Conservation (phyloP, 2,329 filamentous ascomycete species). For the Fusarium liriodendri region DNA sequence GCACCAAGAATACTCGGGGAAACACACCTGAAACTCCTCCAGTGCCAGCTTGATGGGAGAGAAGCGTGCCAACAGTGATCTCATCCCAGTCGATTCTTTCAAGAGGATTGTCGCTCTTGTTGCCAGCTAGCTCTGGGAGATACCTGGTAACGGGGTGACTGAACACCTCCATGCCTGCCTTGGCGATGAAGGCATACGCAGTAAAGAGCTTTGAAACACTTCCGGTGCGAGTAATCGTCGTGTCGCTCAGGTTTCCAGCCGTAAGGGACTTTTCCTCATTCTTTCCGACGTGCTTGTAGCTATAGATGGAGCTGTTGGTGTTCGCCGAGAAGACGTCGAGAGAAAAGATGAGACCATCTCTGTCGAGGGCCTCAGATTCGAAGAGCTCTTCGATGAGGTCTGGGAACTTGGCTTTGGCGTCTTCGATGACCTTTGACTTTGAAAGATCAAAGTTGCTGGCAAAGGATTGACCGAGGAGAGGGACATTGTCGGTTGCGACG, state of each 20-base stretch:
- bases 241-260: slow-evolving; percentile 21
- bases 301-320: slow-evolving; percentile 41
- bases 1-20: no score
- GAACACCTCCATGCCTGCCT: slow-evolving; percentile 30
- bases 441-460: slow-evolving; percentile 34
- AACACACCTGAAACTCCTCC: slow-evolving; percentile 14
- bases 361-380: slow-evolving; percentile 4
- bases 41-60: slow-evolving; percentile 33
- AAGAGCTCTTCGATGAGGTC: slow-evolving; percentile 20
- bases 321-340: slow-evolving; percentile 43
- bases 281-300: slow-evolving; percentile 34
- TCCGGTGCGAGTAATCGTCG: slow-evolving; percentile 19
- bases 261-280: slow-evolving; percentile 28
- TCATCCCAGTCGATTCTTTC: slow-evolving; percentile 31
- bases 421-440: slow-evolving; percentile 1
- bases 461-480: slow-evolving; percentile 39
- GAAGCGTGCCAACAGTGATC: slow-evolving; percentile 31
- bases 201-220: slow-evolving; percentile 36
- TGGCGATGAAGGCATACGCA: slow-evolving; percentile 23
- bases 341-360: slow-evolving; percentile 30
- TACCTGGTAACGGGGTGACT: slow-evolving; percentile 30
- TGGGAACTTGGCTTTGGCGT: slow-evolving; percentile 27
- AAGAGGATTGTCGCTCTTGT: background rate
- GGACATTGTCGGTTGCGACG: slow-evolving; percentile 25
- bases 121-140: slow-evolving; percentile 30